Evolutionary conservation across 495 filamentous ascomycete genomes (phyloP), one percentile per base, ranked within the genome.

Genomic region (Penicillium coprophilum): DNA sequence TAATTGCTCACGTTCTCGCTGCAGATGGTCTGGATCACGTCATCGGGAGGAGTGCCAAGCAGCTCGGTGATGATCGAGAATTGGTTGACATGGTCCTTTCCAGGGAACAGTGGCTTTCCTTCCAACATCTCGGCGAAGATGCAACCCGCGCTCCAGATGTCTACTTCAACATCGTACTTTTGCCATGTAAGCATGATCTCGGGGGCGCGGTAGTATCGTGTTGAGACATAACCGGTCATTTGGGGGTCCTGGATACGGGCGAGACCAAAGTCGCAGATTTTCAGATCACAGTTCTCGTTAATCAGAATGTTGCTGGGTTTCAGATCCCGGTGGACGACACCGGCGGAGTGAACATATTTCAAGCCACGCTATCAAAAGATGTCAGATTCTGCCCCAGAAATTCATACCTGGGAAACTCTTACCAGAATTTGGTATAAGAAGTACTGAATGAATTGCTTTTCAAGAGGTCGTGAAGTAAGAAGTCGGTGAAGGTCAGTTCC

Each of bases 161-260:
- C 94, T 48, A 98, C 94, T 78, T 97, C 95, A 43, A 97, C 90
- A 65, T 98, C 94, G 75, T 98, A 98, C 76, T 97, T 98, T 73
- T 98, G 94, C 94, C 94, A 98, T 43, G 94, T 98, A 65, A 98
- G 91, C 94, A 98, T 98, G 69, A 98, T 98, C 75, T 98, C 94
- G 15, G 94, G 94, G 5, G 94, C 94, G 47, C 94, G 88, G 78
- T 98, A 98, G 80, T 98, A 98, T 77, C 94, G 82, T 49, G 94
- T 98, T 46, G 94, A 98, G 40, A 98, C 94, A 68, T 98, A 98
- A 65, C 94, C 94, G 38, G 94, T 98, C 94, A 98, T 98, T 75
- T 98, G 94, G n/a, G 94, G 94, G 66, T 98, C 94, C 73, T 98
- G 94, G 66, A 98, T 96, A 66, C 94, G 89, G 39, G 94, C 94